Conservation (phyloP, 2,329 filamentous ascomycete species). For the Rasamsonia emersonii region DNA sequence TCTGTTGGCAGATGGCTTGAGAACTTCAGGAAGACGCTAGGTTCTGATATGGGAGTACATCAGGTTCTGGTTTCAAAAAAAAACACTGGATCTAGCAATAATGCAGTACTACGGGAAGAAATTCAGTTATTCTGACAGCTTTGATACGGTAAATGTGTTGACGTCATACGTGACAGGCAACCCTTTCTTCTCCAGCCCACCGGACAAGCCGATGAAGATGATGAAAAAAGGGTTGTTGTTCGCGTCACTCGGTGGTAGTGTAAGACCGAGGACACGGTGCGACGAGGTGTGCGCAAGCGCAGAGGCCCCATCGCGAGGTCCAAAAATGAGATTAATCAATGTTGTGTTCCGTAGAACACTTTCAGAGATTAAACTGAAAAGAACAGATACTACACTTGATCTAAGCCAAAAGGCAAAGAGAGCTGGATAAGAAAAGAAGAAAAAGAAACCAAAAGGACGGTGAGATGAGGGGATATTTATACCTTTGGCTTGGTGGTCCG, state of each 20-base stretch:
- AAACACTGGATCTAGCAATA: no score
- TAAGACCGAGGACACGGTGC: conserved; percentile 68
- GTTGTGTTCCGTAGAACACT: conserved; percentile 62
- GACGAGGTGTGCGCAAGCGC: conserved; percentile 60
- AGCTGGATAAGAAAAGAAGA: conserved; percentile 38
- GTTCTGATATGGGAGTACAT: no score
- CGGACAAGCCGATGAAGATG: conserved; percentile 45
- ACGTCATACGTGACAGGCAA: no score
- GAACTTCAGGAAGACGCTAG: no score
- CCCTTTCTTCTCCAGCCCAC: conserved; percentile 55
- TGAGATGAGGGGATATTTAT: conserved; percentile 23
- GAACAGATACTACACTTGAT: conserved; percentile 96
- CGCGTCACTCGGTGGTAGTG: conserved; percentile 67
- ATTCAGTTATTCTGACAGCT: no score
- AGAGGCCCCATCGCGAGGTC: conserved; percentile 47
- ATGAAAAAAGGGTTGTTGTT: conserved; percentile 56
- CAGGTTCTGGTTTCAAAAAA: no score
- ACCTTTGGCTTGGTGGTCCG: conserved; percentile 8
- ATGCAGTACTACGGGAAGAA: no score
- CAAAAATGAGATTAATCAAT: conserved; percentile 82
- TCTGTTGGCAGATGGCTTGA: no score
- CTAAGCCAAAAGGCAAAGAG: conserved; percentile 59
- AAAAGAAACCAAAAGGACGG: conserved; percentile 27
- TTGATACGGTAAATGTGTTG: no score
- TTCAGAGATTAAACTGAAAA: conserved; percentile 97